These are phyloP conservation scores for Chlamydomonas reinhardtii DNA, from an alignment of 163 green algal genomes.

Conservation along the genomic window DNA sequence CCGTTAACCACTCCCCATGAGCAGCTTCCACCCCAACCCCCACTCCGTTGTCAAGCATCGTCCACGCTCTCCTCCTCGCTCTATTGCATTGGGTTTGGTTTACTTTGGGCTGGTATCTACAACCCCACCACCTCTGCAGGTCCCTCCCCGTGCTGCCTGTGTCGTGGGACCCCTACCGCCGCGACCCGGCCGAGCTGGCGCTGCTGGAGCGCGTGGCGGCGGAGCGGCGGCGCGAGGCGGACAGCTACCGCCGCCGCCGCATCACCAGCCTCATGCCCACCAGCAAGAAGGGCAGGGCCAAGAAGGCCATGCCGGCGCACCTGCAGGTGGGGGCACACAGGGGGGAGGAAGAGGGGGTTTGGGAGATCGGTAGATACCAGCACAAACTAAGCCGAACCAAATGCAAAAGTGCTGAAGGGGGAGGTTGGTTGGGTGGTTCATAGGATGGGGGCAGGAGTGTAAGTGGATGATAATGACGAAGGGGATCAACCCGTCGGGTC, in stretches of 20 bases:
- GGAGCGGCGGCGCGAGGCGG: conserved; percentile 25
- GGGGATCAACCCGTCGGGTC: too few relatives aligned
- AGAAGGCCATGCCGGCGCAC: conserved; percentile 34
- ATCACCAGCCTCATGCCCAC: conserved; percentile 20
- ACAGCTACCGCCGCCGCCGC: conserved; percentile 43
- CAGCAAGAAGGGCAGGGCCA: conserved; percentile 16
- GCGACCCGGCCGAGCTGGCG: conserved; percentile 32
- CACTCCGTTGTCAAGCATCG: too few relatives aligned
- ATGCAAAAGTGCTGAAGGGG: too few relatives aligned
- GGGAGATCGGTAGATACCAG: neutral
- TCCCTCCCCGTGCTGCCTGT: conserved; percentile 24
- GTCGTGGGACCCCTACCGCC: conserved; percentile 37
- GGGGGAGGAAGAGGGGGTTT: neutral
- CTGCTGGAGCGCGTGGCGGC: conserved; percentile 15
- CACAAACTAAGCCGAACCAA: too few relatives aligned
- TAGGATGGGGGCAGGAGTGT: too few relatives aligned
- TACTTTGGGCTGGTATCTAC: too few relatives aligned
- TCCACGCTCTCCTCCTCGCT: too few relatives aligned
- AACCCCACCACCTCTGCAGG: conserved; percentile 8
- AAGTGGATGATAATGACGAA: too few relatives aligned
- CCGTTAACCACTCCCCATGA: too few relatives aligned
- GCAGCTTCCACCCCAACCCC: too few relatives aligned
- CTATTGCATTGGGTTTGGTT: too few relatives aligned
- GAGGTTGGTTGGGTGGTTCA: too few relatives aligned
- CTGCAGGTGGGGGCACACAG: conserved; percentile 3